A percentile compares a stretch with the other conserved stretches of the same genome.
phyloP scores from a whole-genome alignment of 768 basidiomycete genomes.

The Agrocybe praecox region DNA sequence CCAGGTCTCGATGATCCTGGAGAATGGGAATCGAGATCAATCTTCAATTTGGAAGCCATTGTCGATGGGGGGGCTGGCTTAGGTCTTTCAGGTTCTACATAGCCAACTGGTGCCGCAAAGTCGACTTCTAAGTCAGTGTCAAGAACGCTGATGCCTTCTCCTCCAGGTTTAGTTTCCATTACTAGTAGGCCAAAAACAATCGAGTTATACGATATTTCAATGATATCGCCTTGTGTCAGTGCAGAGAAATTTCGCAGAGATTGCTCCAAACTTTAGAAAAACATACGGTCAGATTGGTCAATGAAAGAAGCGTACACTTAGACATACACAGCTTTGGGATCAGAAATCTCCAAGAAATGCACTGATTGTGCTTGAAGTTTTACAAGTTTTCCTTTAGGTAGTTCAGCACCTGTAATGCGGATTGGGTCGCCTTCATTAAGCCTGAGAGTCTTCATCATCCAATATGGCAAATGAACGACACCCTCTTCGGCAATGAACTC shows the following conservation, averaged over 20 bases:
- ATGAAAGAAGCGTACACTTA: background rate
- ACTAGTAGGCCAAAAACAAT: constrained; percentile 95
- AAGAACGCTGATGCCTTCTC: constrained; percentile 84
- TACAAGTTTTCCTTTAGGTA: constrained; percentile 93
- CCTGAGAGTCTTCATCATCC: constrained; percentile 99
- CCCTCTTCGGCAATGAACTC: constrained; percentile 99
- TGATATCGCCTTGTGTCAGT: constrained; percentile 93
- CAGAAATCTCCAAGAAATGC: constrained; percentile 95
- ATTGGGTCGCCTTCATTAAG: constrained; percentile 95
- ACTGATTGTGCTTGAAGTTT: constrained; percentile 96
- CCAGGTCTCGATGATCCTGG: constrained; percentile 85
- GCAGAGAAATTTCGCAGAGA: constrained; percentile 91
- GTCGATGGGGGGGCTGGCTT: constrained; percentile 81
- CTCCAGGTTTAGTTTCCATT: constrained; percentile 90
- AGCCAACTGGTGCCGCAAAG: constrained; percentile 91
- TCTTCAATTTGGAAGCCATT: constrained; percentile 97
- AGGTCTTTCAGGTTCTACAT: constrained; percentile 90
- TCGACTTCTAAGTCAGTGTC: constrained; percentile 99
- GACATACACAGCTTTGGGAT: constrained; percentile 95
- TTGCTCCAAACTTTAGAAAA: constrained; percentile 76
- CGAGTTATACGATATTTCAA: constrained; percentile 97
- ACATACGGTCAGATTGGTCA: background rate
- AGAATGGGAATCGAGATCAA: constrained; percentile 85
- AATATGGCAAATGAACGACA: constrained; percentile 91
- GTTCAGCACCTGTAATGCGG: constrained; percentile 83